Evolutionary conservation across 2,329 filamentous ascomycete species (phyloP).

Genomic region (Pestalotiopsis sp.): DNA sequence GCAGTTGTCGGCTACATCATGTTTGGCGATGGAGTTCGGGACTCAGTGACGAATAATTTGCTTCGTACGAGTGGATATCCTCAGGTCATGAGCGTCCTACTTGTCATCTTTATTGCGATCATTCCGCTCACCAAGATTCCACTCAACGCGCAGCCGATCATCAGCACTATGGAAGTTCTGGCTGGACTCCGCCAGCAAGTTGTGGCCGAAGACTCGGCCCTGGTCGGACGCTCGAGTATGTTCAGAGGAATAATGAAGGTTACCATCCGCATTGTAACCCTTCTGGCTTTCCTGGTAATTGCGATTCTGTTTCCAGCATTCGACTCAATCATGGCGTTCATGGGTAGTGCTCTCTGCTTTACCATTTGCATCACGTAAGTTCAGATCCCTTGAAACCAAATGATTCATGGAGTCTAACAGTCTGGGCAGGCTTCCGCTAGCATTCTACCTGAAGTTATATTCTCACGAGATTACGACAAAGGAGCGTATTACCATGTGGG

Average conservation of each 20-base stretch:
- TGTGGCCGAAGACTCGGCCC: constrained; percentile 44
- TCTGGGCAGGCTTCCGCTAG: constrained; percentile 62
- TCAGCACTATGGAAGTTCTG: constrained; percentile 80
- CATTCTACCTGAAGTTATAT: constrained; percentile 91
- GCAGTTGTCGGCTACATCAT: constrained; percentile 85
- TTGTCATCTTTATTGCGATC: constrained; percentile 85
- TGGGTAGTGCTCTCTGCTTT: constrained; percentile 89
- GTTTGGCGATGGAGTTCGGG: constrained; percentile 87
- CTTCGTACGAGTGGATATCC: constrained; percentile 76
- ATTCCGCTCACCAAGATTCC: constrained; percentile 97
- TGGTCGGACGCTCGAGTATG: constrained; percentile 55
- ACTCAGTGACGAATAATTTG: constrained; percentile 91
- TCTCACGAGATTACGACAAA: constrained; percentile 63
- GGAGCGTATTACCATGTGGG: constrained; percentile 69
- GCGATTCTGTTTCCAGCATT: constrained; percentile 73
- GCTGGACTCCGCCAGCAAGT: constrained; percentile 61
- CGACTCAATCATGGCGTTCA: constrained; percentile 86
- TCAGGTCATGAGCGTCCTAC: constrained; percentile 68
- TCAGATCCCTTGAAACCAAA: neutral
- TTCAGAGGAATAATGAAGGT: constrained; percentile 60
- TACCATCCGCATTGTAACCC: constrained; percentile 62
- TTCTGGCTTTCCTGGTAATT: constrained; percentile 73
- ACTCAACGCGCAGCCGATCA: constrained; percentile 82
- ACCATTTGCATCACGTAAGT: constrained; percentile 82
- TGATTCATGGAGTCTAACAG: neutral